phyloP scores from a whole-genome alignment of 2,329 filamentous ascomycete genomes.

The Exophiala spinifera region DNA sequence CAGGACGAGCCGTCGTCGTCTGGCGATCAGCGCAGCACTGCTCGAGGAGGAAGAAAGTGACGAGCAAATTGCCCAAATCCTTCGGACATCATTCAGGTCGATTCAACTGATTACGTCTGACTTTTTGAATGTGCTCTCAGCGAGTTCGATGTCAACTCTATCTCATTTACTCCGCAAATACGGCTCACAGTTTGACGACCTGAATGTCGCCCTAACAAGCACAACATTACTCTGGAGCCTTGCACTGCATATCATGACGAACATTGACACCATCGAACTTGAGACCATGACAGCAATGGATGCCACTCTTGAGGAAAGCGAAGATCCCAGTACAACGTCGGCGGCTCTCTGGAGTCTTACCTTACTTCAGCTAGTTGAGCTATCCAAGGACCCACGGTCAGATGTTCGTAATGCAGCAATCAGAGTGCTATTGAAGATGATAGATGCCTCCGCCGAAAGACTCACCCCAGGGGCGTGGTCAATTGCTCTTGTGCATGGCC shows the following conservation, averaged over 20 bases:
- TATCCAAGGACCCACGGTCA: conserved; percentile 39
- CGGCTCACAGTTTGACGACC: conserved; percentile 81
- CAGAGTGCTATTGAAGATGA: conserved; percentile 85
- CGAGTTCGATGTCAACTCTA: conserved; percentile 69
- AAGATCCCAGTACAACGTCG: not conserved
- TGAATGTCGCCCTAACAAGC: conserved; percentile 93
- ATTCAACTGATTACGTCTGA: conserved; percentile 92
- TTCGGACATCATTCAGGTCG: conserved; percentile 83
- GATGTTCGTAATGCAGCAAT: conserved; percentile 63
- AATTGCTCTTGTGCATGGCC: conserved; percentile 49
- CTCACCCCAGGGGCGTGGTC: conserved; percentile 21
- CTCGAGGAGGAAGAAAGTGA: conserved; percentile 9
- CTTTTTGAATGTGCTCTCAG: conserved; percentile 72
- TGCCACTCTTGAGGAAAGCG: not conserved
- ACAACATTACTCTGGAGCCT: conserved; percentile 96
- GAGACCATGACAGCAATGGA: conserved; percentile 7
- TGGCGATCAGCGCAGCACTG: conserved; percentile 34
- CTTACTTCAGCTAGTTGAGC: conserved; percentile 32
- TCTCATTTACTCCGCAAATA: conserved; percentile 88
- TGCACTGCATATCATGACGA: conserved; percentile 51
- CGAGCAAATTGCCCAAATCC: conserved; percentile 51
- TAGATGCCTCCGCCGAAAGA: conserved; percentile 84
- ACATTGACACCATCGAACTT: conserved; percentile 14
- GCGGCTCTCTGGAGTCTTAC: conserved; percentile 23
- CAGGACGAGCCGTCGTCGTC: conserved; percentile 1